These are phyloP conservation scores for Kickxella alabastrina DNA, from an alignment of 192 early-diverging fungal genomes.

Conservation along the genomic window DNA sequence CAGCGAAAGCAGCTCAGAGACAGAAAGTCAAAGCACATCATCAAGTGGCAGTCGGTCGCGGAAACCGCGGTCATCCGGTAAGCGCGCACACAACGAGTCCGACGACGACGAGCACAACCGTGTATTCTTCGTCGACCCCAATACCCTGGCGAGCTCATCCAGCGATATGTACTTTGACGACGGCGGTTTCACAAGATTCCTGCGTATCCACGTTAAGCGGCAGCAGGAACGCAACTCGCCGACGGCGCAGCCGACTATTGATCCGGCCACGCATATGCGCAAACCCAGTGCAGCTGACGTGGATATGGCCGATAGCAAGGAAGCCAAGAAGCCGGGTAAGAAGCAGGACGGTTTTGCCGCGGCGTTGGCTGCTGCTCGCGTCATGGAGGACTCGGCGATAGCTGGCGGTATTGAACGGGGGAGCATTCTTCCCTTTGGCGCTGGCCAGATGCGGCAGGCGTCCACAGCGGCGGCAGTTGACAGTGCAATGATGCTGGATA, in stretches of 20 bases:
- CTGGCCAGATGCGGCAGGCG: background rate
- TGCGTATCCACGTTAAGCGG: conserved; percentile 50
- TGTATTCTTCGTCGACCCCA: conserved; percentile 48
- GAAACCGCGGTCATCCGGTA: too few relatives aligned
- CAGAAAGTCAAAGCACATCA: too few relatives aligned
- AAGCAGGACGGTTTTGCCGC: background rate
- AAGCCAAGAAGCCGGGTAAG: background rate
- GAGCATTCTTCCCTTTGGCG: conserved; percentile 1
- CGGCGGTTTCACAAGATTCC: conserved; percentile 49
- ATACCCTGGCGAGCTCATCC: conserved; percentile 23
- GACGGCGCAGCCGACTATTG: conserved; percentile 1
- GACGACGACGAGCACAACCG: conserved; percentile 53
- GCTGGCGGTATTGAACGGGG: background rate
- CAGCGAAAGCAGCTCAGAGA: too few relatives aligned
- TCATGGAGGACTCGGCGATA: background rate
- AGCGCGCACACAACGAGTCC: conserved; percentile 36
- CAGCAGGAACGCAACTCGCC: conserved; percentile 29
- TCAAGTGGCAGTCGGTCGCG: too few relatives aligned
- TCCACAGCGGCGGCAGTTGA: conserved; percentile 11
- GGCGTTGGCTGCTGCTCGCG: background rate
- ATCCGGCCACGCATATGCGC: conserved; percentile 13
- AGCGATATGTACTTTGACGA: conserved; percentile 52
- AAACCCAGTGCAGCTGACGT: conserved; percentile 11
- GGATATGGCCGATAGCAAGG: conserved; percentile 16
- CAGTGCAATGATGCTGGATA: conserved; percentile 30